Evolutionary conservation across 2,329 filamentous ascomycete species (phyloP), one percentile per base, ranked within the genome.

Genomic region (Colletotrichum lentis): DNA sequence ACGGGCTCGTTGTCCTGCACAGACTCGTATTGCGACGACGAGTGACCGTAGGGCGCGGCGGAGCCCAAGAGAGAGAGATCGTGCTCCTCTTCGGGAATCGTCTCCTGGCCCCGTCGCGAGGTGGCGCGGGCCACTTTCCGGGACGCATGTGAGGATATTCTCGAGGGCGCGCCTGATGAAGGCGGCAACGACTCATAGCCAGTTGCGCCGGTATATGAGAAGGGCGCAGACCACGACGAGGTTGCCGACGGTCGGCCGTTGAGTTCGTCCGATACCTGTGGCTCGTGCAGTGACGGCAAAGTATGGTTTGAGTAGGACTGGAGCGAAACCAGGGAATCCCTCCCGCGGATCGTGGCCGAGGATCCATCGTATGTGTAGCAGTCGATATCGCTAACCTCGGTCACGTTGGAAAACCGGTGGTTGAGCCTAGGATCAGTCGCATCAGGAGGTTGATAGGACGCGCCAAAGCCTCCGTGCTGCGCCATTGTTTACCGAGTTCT

Each of bases 51-150:
- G 2, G 82, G 78, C 3, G 80, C 79, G 5, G 82, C 81, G 5
- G 78, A 73, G 5, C 71, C 70, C 12, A 85, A 76, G 3, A 85
- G 77, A 16, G 81, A 79, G 55, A 85, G 73, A 59, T 79, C 80
- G 46, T 82, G 80, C 22, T 78, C 77, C 50, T 85, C 80, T 58
- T 83, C 79, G 7, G 74, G 67, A 8, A 78, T 79, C 11, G 76
- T 72, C 5, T 75, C 73, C 14, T 70, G 66, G 7, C 74, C 70
- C 39, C 73, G 71, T 31, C 71, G 71, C 35, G 74, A 35, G 8
- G 74, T 72, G n/a, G 64, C 67, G 60, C 76, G 75, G 47, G 72
- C 73, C 11, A 74, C 60, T 35, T 69, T 70, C 52, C 74, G 75
- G 49, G 70, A 71, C 20, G 70, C 67, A 61, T 67, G 72, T 1